These are phyloP conservation scores for Lasiodiplodia gonubiensis DNA, from an alignment of 2,329 filamentous ascomycete genomes.

Conservation along the genomic window DNA sequence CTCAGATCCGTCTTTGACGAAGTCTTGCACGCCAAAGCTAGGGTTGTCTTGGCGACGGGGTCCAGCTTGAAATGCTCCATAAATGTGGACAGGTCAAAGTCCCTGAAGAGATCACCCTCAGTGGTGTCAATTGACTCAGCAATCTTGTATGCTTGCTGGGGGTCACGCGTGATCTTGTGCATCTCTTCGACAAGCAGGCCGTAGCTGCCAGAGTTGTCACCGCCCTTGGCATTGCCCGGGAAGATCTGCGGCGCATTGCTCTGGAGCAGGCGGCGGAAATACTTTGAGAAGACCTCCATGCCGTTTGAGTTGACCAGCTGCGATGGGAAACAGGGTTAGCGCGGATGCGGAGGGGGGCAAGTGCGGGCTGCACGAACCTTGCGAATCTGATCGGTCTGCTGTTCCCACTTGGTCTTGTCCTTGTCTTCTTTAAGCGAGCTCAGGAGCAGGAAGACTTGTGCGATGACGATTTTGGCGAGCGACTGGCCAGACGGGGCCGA, in stretches of 20 bases:
- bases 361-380: slow-evolving; percentile 67
- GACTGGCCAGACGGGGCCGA: slow-evolving; percentile 51
- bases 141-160: slow-evolving; percentile 85
- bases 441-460: slow-evolving; percentile 92
- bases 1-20: slow-evolving; percentile 81
- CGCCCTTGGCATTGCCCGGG: slow-evolving; percentile 73
- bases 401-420: slow-evolving; percentile 92
- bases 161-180: slow-evolving; percentile 80
- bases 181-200: slow-evolving; percentile 82
- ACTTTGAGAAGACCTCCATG: slow-evolving; percentile 98
- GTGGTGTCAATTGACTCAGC: slow-evolving; percentile 90
- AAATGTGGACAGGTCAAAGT: slow-evolving; percentile 95
- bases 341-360: slow-evolving; percentile 9
- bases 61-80: slow-evolving; percentile 96
- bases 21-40: slow-evolving; percentile 87
- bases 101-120: slow-evolving; percentile 90
- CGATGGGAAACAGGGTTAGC: slow-evolving; percentile 33
- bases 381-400: slow-evolving; percentile 86
- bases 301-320: slow-evolving; percentile 96
- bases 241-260: slow-evolving; percentile 93
- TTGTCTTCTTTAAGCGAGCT: slow-evolving; percentile 96
- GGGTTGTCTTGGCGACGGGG: slow-evolving; percentile 81
- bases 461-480: slow-evolving; percentile 90
- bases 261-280: slow-evolving; percentile 89
- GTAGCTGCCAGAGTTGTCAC: slow-evolving; percentile 80